Percentiles rank a stretch among this genome's conserved stretches.
These are phyloP conservation scores for Xylaria flabelliformis DNA, from an alignment of 495 filamentous ascomycete species.

Conservation along the genomic window DNA sequence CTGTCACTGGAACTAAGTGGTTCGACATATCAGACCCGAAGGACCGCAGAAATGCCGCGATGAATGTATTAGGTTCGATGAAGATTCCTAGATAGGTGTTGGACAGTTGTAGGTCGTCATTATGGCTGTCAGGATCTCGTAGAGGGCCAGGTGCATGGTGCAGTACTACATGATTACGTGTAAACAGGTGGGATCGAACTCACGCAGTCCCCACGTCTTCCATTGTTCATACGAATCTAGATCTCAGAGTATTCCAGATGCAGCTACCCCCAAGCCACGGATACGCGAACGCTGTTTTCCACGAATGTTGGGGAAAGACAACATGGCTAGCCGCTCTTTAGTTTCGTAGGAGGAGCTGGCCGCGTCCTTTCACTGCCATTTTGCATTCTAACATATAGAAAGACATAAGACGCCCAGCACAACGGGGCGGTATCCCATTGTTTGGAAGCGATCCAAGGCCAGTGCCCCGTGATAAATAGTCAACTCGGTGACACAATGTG, in stretches of 20 bases:
- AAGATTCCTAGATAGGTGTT: too few species aligned
- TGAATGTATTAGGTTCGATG: too few species aligned
- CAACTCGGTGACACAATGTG: not conserved
- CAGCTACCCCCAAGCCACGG: too few species aligned
- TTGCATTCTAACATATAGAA: not conserved
- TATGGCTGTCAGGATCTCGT: too few species aligned
- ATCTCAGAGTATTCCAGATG: not conserved
- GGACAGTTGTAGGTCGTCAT: too few species aligned
- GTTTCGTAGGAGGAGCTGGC: not conserved
- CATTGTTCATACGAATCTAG: too few species aligned
- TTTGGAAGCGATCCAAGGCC: constrained; percentile 9
- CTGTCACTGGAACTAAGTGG: too few species aligned
- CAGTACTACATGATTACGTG: too few species aligned
- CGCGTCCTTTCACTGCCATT: not conserved
- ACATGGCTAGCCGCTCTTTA: not conserved
- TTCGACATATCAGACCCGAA: too few species aligned
- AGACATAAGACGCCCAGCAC: not conserved
- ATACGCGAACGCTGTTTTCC: not conserved
- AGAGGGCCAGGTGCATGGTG: not conserved
- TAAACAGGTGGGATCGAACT: too few species aligned
- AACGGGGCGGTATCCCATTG: not conserved
- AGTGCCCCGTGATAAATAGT: not conserved
- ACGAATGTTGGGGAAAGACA: not conserved
- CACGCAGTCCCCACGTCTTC: too few species aligned
- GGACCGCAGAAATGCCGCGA: too few species aligned